Conservation (phyloP, 345 rosid species). For the Toxicodendron radicans region DNA sequence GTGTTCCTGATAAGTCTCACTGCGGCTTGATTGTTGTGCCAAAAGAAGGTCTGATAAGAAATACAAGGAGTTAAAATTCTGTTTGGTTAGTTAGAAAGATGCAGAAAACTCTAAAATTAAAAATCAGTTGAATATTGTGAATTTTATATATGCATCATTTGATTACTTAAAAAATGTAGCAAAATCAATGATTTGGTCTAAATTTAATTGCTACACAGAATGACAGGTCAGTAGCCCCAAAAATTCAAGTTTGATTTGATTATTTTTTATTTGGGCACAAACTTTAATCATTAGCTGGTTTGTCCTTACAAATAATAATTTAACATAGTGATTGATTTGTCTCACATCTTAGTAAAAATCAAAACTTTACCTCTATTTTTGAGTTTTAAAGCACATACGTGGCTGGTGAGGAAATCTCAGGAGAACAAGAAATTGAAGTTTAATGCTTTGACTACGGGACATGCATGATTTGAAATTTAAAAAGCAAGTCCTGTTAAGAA, state of each 20-base stretch:
- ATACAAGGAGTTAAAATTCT: not conserved
- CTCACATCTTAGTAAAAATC: not conserved
- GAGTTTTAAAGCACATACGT: not conserved
- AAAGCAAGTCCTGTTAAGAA: not conserved
- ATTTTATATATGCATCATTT: not conserved
- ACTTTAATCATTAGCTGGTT: not conserved
- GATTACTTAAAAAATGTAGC: not conserved
- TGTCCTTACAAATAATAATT: not conserved
- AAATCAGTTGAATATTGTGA: not conserved
- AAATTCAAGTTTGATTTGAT: not conserved
- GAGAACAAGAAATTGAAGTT: not conserved
- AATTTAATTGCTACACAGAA: not conserved
- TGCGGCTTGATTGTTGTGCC: not conserved
- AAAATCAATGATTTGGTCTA: not conserved
- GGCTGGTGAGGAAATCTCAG: not conserved
- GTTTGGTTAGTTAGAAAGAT: not conserved
- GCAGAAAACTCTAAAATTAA: not conserved
- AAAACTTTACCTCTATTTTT: not conserved
- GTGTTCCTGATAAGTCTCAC: not conserved
- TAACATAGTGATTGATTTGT: not conserved
- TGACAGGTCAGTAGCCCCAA: not conserved
- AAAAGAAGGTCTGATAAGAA: not conserved
- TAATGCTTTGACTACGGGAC: not conserved
- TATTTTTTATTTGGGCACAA: too few relatives aligned
- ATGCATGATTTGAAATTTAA: not conserved